Evolutionary conservation across 345 rosid species (phyloP), one percentile per base, ranked within the genome.

Genomic region (Syzygium jambos): DNA sequence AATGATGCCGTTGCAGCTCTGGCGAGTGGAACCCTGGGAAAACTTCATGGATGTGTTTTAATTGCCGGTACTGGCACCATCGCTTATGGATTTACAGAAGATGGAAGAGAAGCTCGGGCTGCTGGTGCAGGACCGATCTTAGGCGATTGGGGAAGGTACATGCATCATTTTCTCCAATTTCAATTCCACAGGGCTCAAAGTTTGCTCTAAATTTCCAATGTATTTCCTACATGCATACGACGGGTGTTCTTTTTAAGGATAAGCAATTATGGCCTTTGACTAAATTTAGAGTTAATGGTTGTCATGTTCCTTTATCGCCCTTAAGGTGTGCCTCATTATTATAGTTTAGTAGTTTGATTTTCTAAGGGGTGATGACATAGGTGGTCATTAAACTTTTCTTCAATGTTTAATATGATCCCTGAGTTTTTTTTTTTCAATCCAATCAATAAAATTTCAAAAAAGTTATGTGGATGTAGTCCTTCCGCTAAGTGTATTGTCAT

Each of bases 21-120:
- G 90, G 98, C 99, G 5, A 93, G 99, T 91, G 99, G 99, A 85
- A 96, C 99, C 68, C 88, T 95, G 96, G 99, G 99, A 88, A 95
- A 95, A 92, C 98, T 96, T 86, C 96, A 95, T 90, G 99, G 99
- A 10, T 97, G 99, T 93, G 99, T 97, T 87, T 86, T 97, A 51
- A 97, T 97, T 88, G 98, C 99, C 49, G 99, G 99, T 90, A 97
- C 98, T 2, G 99, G 99, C 78, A 93, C 97, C 84, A 97, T 97
- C 88, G 94, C 97, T 59, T 96, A 95, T 93, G 99, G 99, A 83
- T 93, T 95, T 86, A 93, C 95, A 54, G 96, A 94, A 93, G 99
- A 93, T 91, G 98, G 99, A 85, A 93, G 94, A 92, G 96, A 95
- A 87, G 99, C 99, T 85, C 92, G 99, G 51, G 99, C 98, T 29